Conservation (phyloP, 176 grass and related monocot species). For the Carex scoparia region DNA sequence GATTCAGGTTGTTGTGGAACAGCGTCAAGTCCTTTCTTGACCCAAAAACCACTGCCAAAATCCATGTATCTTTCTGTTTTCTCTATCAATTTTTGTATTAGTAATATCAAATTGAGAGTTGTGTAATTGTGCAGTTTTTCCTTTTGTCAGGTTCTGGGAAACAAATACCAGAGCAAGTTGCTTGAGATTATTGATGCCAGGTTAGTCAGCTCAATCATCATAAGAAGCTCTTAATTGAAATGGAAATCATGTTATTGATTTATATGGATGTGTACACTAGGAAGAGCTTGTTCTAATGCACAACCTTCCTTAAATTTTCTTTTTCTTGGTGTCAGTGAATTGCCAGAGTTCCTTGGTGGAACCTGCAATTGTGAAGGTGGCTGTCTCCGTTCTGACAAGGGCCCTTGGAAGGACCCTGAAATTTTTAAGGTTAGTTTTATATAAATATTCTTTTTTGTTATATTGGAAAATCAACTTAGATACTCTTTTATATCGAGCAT, state of each 20-base stretch:
- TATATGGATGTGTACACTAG: background rate
- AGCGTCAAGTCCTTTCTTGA: constrained; percentile 95
- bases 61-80: constrained; percentile 44
- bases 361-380: constrained; percentile 89
- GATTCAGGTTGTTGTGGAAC: constrained; percentile 88
- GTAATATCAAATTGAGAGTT: background rate
- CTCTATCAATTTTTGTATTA: constrained; percentile 16
- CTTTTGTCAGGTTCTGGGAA: constrained; percentile 72
- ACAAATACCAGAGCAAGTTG: constrained; percentile 99
- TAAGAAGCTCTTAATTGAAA: constrained; percentile 5
- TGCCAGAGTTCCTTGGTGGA: constrained; percentile 90
- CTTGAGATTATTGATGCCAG: constrained; percentile 96
- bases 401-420: constrained; percentile 95
- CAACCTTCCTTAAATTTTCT: background rate
- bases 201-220: constrained; percentile 27
- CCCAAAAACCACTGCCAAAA: constrained; percentile 97
- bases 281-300: background rate
- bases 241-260: background rate
- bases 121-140: constrained; percentile 14
- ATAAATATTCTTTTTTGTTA: background rate
- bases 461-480: background rate
- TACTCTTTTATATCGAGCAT: background rate
- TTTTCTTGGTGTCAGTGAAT: constrained; percentile 40
- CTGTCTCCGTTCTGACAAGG: constrained; percentile 91
- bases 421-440: constrained; percentile 54